Evolutionary conservation across 352 stramenopile genomes (phyloP), one percentile per base, ranked within the genome.

Genomic region (Pythium diclinum): DNA sequence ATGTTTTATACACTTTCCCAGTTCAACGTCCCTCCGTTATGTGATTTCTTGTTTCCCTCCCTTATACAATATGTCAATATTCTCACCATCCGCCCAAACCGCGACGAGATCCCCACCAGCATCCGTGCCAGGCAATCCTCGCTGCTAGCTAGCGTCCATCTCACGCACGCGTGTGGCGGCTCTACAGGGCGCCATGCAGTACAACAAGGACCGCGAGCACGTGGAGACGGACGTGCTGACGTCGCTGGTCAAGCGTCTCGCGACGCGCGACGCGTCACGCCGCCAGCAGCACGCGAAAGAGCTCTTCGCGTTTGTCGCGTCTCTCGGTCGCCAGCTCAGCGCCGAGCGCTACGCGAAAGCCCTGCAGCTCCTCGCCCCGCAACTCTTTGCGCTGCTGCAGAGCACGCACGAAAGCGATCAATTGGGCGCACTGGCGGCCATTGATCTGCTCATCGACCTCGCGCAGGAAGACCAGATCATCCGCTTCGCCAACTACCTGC

Each of bases 401-500:
- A 78, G 73, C 21, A 65, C 79, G 3, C 69, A 75, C 14, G 85
- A 94, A 57, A 71, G 63, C 51, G 83, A 91, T 11, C 83, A 94
- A 59, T 69, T 95, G 34, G 88, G 88, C 33, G 88, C 77, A 0
- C 61, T 96, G 23, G 65, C 79, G 14, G 88, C 87, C 34, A 93
- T 96, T 13, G 81, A 92, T 46, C 62, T 79, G 56, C 76, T 96
- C 48, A 89, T 95, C 44, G 87, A 91, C 63, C 67, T 96, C 56
- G 85, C 78, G 9, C 88, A 85, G 17, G 87, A 96, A 67, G 85
- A 91, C 67, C 87, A 96, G 74, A 87, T 96, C 60, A 95, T 96
- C 68, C 85, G 88, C 40, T 96, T 95, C 66, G 88, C 89, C 38
- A 96, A 96, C 73, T 96, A 96, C 59, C 56, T 96, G 62, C 82